Percentiles rank a stretch among this genome's conserved stretches.
phyloP scores from a whole-genome alignment of 495 filamentous ascomycete genomes.

The Penicillium simplicissimum region DNA sequence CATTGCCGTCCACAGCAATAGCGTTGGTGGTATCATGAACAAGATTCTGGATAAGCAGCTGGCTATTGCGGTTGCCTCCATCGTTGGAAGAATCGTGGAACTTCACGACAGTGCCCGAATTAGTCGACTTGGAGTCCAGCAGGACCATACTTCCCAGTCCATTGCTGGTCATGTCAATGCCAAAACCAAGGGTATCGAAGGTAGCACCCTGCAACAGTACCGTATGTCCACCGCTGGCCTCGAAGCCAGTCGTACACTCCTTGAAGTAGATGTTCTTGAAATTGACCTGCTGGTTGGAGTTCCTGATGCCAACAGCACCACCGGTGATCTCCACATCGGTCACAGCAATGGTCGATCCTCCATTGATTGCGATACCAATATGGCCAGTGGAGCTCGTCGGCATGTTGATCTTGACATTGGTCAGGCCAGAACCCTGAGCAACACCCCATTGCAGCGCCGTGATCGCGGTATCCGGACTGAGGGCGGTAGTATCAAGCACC shows the following conservation, averaged over 20 bases:
- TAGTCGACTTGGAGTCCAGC: conserved; percentile 41
- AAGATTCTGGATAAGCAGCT: conserved; percentile 38
- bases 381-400: conserved; percentile 52
- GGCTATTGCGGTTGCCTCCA: conserved; percentile 31
- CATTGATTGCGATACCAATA: conserved; percentile 43
- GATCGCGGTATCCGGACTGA: conserved; percentile 30
- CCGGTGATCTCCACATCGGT: conserved; percentile 49
- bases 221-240: conserved; percentile 33
- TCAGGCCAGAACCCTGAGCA: conserved; percentile 65
- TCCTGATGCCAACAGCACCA: conserved; percentile 46
- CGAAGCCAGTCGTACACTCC: conserved; percentile 36
- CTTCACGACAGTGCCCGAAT: conserved; percentile 51
- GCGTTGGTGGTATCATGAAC: conserved; percentile 24
- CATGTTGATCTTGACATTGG: conserved; percentile 74
- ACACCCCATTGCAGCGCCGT: conserved; percentile 61
- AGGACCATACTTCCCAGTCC: conserved; percentile 56
- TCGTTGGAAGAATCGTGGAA: conserved; percentile 42
- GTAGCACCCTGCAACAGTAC: conserved; percentile 37
- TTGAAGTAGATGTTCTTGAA: conserved; percentile 49
- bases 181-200: conserved; percentile 32
- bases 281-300: conserved; percentile 52
- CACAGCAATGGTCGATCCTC: conserved; percentile 44
- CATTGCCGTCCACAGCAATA: conserved; percentile 32
- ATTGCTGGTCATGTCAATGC: conserved; percentile 33
- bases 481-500: conserved; percentile 36